Evolutionary conservation across 2,329 filamentous ascomycete genomes (phyloP).

Genomic region (Teratosphaeria gauchensis): DNA sequence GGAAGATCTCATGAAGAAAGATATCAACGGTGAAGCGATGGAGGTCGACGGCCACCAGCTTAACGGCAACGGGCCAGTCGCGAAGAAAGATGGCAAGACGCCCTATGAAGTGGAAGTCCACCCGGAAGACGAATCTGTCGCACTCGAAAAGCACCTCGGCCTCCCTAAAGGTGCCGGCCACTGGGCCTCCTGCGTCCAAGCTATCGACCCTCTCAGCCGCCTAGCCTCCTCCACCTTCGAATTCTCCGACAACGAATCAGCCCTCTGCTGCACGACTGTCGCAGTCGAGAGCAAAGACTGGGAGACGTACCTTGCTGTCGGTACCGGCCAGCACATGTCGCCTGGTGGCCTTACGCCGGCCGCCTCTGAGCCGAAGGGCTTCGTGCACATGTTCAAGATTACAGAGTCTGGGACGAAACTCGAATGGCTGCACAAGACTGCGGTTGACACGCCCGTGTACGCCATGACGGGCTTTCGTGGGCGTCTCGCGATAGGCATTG

Average conservation of each 20-base stretch:
- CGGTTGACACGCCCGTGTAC: slow-evolving; percentile 77
- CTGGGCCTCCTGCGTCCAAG: slow-evolving; percentile 92
- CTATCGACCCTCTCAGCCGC: slow-evolving; percentile 64
- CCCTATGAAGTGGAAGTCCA: not conserved
- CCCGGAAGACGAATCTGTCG: slow-evolving; percentile 1
- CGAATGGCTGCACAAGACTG: slow-evolving; percentile 94
- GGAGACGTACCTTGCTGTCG: slow-evolving; percentile 80
- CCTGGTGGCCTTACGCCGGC: slow-evolving; percentile 6
- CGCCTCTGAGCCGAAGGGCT: slow-evolving; percentile 43
- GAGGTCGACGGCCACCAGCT: not conserved
- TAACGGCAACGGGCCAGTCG: not conserved
- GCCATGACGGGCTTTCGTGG: slow-evolving; percentile 93
- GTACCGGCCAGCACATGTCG: slow-evolving; percentile 78
- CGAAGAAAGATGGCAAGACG: slow-evolving; percentile 4
- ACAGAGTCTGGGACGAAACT: slow-evolving; percentile 77
- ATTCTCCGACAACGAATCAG: slow-evolving; percentile 80
- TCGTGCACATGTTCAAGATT: slow-evolving; percentile 87
- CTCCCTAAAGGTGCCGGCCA: slow-evolving; percentile 73
- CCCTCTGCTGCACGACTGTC: slow-evolving; percentile 74
- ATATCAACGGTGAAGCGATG: slow-evolving; percentile 7
- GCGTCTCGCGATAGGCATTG: slow-evolving; percentile 74
- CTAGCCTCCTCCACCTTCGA: slow-evolving; percentile 64
- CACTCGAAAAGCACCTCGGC: slow-evolving; percentile 62
- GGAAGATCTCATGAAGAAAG: slow-evolving; percentile 2
- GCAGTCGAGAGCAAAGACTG: slow-evolving; percentile 81